Evolutionary conservation across 140 eudicot genomes (phyloP).

Genomic region (Erigeron philadelphicus): DNA sequence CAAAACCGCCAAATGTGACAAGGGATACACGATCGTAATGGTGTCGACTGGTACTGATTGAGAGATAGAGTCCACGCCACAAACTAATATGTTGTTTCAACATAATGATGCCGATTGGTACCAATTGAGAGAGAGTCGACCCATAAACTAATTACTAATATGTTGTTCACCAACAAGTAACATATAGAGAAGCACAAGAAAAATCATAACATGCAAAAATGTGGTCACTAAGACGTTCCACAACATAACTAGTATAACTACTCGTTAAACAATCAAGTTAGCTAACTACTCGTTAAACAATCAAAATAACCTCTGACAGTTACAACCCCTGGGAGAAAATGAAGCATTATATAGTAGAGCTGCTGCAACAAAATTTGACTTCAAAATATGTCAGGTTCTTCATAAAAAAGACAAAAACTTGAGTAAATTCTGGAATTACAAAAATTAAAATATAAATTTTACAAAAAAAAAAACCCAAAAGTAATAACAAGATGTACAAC

Average conservation of each 20-base stretch:
- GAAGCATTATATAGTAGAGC: too few species aligned
- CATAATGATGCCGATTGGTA: background rate
- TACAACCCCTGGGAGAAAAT: background rate
- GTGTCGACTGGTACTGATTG: too few species aligned
- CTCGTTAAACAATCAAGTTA: background rate
- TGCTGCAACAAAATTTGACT: too few species aligned
- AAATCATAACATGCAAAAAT: background rate
- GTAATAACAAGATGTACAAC: conserved; percentile 14
- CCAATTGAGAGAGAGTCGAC: background rate
- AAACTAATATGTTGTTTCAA: background rate
- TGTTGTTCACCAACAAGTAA: too few species aligned
- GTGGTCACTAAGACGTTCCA: background rate
- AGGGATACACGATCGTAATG: too few species aligned
- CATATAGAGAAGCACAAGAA: background rate
- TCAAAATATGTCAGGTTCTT: too few species aligned
- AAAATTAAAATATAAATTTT: too few species aligned
- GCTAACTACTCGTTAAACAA: background rate
- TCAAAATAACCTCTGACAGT: background rate
- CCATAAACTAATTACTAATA: background rate
- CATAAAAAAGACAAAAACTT: background rate
- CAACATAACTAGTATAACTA: background rate
- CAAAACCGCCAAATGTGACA: too few species aligned
- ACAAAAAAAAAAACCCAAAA: background rate
- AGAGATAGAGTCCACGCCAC: too few species aligned
- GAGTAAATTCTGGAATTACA: conserved; percentile 15